These are phyloP conservation scores for Alloteropsis semialata DNA, from an alignment of 176 grass and related monocot genomes.

Conservation along the genomic window DNA sequence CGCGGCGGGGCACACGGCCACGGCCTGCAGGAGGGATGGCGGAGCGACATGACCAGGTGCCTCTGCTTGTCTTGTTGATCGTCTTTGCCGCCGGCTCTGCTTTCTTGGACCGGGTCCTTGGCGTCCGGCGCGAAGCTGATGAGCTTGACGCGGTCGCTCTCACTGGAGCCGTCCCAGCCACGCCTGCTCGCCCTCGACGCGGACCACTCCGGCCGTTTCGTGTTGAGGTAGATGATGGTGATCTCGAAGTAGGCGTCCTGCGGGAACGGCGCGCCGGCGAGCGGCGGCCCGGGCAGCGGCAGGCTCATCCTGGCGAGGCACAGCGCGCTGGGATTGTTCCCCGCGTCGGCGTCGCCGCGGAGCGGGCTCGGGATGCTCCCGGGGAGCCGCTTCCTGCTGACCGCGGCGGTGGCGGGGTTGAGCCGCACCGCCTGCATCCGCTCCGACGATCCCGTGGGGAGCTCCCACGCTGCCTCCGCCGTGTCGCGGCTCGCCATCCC, in stretches of 20 bases:
- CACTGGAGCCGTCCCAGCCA: slow-evolving; percentile 30
- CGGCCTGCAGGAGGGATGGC: no score
- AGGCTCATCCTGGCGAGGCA: slow-evolving; percentile 65
- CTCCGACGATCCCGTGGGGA: slow-evolving; percentile 58
- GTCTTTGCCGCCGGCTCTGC: slow-evolving; percentile 28
- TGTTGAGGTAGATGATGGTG: slow-evolving; percentile 78
- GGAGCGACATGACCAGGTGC: slow-evolving; percentile 56
- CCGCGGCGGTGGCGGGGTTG: slow-evolving; percentile 28
- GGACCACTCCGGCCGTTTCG: slow-evolving; percentile 47
- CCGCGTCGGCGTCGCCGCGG: slow-evolving; percentile 8
- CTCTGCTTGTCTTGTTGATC: slow-evolving; percentile 36
- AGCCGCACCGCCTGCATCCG: slow-evolving; percentile 79
- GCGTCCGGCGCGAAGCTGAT: slow-evolving; percentile 30
- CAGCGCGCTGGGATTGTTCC: neutral
- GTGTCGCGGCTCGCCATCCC: slow-evolving; percentile 29
- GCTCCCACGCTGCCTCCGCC: slow-evolving; percentile 61
- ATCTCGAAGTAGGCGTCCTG: slow-evolving; percentile 93
- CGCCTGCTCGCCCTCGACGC: slow-evolving; percentile 39
- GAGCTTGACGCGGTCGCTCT: slow-evolving; percentile 68
- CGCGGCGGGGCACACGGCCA: no score
- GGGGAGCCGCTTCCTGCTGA: slow-evolving; percentile 30
- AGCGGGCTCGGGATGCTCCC: slow-evolving; percentile 41
- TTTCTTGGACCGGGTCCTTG: slow-evolving; percentile 22
- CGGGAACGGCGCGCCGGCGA: slow-evolving; percentile 70
- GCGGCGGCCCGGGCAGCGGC: slow-evolving; percentile 74